phyloP scores from a whole-genome alignment of 306 rosid genomes.

The Malus sylvestris region DNA sequence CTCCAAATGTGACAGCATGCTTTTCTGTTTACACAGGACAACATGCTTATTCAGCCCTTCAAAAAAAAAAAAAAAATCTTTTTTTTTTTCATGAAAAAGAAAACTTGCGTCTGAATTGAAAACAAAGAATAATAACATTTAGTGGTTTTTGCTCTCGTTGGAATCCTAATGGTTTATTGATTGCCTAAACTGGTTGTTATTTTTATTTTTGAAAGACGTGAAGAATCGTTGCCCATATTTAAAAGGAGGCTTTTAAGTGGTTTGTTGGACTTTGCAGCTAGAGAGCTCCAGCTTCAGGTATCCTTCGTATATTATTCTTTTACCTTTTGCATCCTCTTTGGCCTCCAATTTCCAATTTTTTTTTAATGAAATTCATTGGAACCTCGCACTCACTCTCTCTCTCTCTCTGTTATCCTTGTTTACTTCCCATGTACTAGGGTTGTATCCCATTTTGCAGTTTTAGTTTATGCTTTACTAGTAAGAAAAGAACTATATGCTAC shows the following conservation, averaged over 20 bases:
- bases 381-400: neutral
- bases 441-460: neutral
- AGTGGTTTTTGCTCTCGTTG: conserved; percentile 4
- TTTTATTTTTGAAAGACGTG: conserved; percentile 62
- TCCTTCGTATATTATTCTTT: conserved; percentile 7
- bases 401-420: neutral
- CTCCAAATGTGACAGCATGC: conserved; percentile 12
- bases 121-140: neutral
- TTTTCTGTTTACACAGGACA: neutral
- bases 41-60: neutral
- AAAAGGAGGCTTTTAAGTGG: conserved; percentile 89
- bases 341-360: neutral
- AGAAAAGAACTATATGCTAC: neutral
- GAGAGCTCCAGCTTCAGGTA: conserved; percentile 94
- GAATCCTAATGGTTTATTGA: neutral
- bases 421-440: neutral
- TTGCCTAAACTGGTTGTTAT: conserved; percentile 25
- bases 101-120: neutral
- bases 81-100: neutral
- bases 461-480: neutral
- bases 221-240: conserved; percentile 83
- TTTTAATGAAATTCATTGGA: neutral
- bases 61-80: neutral
- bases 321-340: neutral
- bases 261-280: conserved; percentile 78